Evolutionary conservation across 2,329 filamentous ascomycete species (phyloP), one percentile per base, ranked within the genome.

Genomic region (Fusarium neocosmosporiellum): DNA sequence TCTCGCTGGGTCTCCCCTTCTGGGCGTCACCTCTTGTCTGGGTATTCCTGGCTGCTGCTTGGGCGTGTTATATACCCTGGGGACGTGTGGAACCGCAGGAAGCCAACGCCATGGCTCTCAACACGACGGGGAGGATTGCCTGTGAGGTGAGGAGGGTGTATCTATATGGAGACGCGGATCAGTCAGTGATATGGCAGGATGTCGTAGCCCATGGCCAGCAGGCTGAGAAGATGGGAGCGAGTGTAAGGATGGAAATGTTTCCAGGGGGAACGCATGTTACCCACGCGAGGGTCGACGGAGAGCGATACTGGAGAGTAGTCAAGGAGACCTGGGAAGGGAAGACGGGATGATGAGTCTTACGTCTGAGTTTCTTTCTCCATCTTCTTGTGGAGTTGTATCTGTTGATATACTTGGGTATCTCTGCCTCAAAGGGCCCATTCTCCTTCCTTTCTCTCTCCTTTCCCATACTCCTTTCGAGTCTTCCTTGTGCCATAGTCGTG

Each of bases 281-380:
- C 20, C 87, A 88, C 66, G 82, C 83, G 65, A 83, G 84, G 67
- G 74, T 75, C 0, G 85, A 89, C 66, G 78, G 79, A 29, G 77
- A 80, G 53, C 80, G 87, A 63, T 90, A 90, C 74, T 90, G 88
- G 88, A 73, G 70, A 6, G 77, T 83, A 22, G 81, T 89, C 4
- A 82, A 74, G 43, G 81, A 85, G 63, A 82, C 83, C 1, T 90
- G 88, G 88, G 77, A 82, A 37, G 81, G 78, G 4, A 62, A 63
- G 31, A 18, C 9, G n/a, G 22, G 27, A 18, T 53, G 27, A 24
- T 48, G 24, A 22, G 24, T 9, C 22, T 48, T 48, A 29, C 43
- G 43, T 29, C 9, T 29, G 18, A 48, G 22, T 27, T 48, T 48
- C 22, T 29, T 48, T 31, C 46, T 53, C 46, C 46, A 53, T 31